Conservation (phyloP, 768 basidiomycete species). For the Candolleomyces eurysporus region DNA sequence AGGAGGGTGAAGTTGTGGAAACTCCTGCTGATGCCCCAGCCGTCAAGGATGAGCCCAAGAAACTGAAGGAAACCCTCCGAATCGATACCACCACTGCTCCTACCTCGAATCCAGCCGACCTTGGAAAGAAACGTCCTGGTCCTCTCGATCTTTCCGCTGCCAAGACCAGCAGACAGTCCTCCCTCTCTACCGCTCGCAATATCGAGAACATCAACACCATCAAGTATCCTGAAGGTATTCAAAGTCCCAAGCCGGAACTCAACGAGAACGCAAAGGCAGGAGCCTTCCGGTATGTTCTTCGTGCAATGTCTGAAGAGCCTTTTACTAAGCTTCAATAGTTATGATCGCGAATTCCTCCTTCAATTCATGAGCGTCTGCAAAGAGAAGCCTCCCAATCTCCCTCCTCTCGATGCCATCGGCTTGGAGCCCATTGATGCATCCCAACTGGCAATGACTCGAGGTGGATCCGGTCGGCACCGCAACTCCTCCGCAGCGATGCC, state of each 20-base stretch:
- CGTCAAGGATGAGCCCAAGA: constrained; percentile 35
- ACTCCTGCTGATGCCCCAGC: constrained; percentile 23
- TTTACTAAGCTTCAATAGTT: constrained; percentile 44
- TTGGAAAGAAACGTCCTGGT: constrained; percentile 58
- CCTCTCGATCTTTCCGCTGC: constrained; percentile 67
- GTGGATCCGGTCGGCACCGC: constrained; percentile 56
- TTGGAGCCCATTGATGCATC: constrained; percentile 73
- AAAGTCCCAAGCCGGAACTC: constrained; percentile 80
- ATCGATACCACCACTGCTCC: constrained; percentile 54
- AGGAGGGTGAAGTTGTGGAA: constrained; percentile 11
- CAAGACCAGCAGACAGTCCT: constrained; percentile 41
- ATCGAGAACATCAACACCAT: constrained; percentile 81
- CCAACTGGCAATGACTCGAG: constrained; percentile 50
- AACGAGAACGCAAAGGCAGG: constrained; percentile 82
- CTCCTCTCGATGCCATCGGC: constrained; percentile 87
- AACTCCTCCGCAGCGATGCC: constrained; percentile 40
- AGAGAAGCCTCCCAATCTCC: constrained; percentile 90
- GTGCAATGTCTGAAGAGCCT: neutral
- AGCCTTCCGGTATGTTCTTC: constrained; percentile 69
- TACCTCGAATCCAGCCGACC: constrained; percentile 34
- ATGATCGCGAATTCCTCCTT: constrained; percentile 95
- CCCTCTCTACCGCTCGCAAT: constrained; percentile 76
- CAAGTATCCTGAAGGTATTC: constrained; percentile 79
- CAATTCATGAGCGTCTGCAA: constrained; percentile 96
- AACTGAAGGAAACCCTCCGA: constrained; percentile 54